phyloP scores from a whole-genome alignment of 2,329 filamentous ascomycete species.

The Xylariaceae sp. region DNA sequence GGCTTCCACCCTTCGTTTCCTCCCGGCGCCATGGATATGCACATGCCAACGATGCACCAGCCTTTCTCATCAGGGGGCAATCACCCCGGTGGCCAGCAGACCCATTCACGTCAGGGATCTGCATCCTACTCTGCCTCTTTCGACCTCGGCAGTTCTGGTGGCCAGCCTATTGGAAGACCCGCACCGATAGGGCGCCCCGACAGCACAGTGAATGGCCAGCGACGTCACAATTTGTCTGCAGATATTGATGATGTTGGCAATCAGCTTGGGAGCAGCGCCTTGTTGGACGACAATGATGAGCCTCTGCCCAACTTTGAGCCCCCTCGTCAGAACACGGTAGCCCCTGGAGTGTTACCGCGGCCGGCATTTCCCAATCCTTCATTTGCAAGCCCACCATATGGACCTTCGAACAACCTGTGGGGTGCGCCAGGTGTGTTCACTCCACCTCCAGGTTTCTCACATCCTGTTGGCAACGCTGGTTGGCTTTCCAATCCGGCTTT shows the following conservation, averaged over 20 bases:
- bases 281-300: slow-evolving; percentile 72
- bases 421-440: slow-evolving; percentile 37
- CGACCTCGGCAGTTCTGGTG: slow-evolving; percentile 28
- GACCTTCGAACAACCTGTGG: slow-evolving; percentile 34
- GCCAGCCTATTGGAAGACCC: slow-evolving; percentile 75
- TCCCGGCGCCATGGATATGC: slow-evolving; percentile 37
- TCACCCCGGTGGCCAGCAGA: slow-evolving; percentile 37
- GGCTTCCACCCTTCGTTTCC: slow-evolving; percentile 53
- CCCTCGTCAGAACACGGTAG: slow-evolving; percentile 46
- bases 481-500: slow-evolving; percentile 33
- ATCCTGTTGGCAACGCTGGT: slow-evolving; percentile 37
- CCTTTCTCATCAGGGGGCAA: slow-evolving; percentile 32
- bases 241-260: slow-evolving; percentile 70
- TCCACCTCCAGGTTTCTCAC: slow-evolving; percentile 46
- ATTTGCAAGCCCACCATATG: slow-evolving; percentile 41
- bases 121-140: slow-evolving; percentile 66
- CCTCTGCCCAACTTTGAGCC: slow-evolving; percentile 38
- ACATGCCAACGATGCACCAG: slow-evolving; percentile 36
- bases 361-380: slow-evolving; percentile 40
- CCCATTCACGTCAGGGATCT: slow-evolving; percentile 75
- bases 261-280: slow-evolving; percentile 84
- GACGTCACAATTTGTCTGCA: slow-evolving; percentile 36
- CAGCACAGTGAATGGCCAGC: slow-evolving; percentile 59
- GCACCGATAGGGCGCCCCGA: slow-evolving; percentile 84
- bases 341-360: slow-evolving; percentile 45